Conservation (phyloP, 2,329 filamentous ascomycete genomes). For the Epichloe bromicola region DNA sequence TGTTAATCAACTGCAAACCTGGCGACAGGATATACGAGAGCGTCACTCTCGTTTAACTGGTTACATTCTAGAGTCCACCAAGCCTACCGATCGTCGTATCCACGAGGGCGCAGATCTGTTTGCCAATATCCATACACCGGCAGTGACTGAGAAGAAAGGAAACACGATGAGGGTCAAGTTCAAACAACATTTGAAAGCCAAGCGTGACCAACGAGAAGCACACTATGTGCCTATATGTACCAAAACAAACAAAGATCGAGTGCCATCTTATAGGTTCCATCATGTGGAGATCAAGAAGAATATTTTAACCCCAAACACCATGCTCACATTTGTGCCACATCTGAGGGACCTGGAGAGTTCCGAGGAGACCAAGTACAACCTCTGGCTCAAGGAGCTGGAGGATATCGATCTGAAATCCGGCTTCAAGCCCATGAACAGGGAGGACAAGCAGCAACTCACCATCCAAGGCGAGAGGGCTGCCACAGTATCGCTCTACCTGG, state of each 20-base stretch:
- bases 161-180: slow-evolving; percentile 35
- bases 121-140: slow-evolving; percentile 26
- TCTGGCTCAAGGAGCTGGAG: slow-evolving; percentile 44
- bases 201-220: slow-evolving; percentile 30
- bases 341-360: slow-evolving; percentile 42
- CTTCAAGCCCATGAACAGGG: slow-evolving; percentile 39
- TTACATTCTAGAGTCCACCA: slow-evolving; percentile 32
- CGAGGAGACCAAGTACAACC: slow-evolving; percentile 42
- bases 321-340: slow-evolving; percentile 47
- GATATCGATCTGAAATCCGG: slow-evolving; percentile 44
- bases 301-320: slow-evolving; percentile 45
- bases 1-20: slow-evolving; percentile 25
- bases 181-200: slow-evolving; percentile 35
- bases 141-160: slow-evolving; percentile 21
- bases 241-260: slow-evolving; percentile 36
- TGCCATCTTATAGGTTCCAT: slow-evolving; percentile 46
- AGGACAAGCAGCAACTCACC: slow-evolving; percentile 36
- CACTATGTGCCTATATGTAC: slow-evolving; percentile 31
- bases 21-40: slow-evolving; percentile 30
- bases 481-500: slow-evolving; percentile 38
- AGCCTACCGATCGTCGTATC: slow-evolving; percentile 25
- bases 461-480: slow-evolving; percentile 39
- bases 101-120: slow-evolving; percentile 34
- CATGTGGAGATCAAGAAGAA: slow-evolving; percentile 48
- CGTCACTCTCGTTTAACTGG: slow-evolving; percentile 32